These are phyloP conservation scores for Hemileccinum rubropunctum DNA, from an alignment of 768 basidiomycete genomes.

Conservation along the genomic window DNA sequence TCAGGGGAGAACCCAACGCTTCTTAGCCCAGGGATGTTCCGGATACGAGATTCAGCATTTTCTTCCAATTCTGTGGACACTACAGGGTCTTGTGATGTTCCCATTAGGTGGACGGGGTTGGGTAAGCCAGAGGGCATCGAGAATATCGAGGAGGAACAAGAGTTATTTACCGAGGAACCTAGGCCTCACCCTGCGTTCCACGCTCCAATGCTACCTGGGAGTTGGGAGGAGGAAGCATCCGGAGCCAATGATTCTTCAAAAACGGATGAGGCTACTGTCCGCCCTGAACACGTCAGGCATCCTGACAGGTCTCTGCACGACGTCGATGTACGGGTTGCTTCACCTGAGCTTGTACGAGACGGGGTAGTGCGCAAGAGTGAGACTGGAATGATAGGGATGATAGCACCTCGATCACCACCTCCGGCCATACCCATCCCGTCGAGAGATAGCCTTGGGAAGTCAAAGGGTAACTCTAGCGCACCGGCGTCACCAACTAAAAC, in stretches of 20 bases:
- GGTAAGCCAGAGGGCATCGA: constrained; percentile 38
- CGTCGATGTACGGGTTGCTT: constrained; percentile 48
- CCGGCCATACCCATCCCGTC: constrained; percentile 27
- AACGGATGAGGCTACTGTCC: constrained; percentile 26
- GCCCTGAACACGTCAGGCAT: constrained; percentile 24
- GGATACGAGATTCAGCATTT: constrained; percentile 59
- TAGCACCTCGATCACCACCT: constrained; percentile 32
- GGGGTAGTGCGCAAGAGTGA: constrained; percentile 57
- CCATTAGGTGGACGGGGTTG: constrained; percentile 62
- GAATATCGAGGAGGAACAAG: constrained; percentile 35
- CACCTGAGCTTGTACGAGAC: constrained; percentile 50
- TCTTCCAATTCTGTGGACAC: constrained; percentile 45
- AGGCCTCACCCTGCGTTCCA: constrained; percentile 24
- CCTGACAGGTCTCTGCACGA: constrained; percentile 44
- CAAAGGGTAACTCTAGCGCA: constrained; percentile 21
- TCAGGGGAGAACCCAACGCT: constrained; percentile 35
- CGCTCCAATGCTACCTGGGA: constrained; percentile 47
- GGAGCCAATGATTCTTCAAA: constrained; percentile 27
- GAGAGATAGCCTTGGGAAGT: constrained; percentile 23
- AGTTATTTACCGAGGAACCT: constrained; percentile 26
- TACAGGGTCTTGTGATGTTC: constrained; percentile 47
- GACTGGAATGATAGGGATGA: constrained; percentile 55
- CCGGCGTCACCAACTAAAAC: constrained; percentile 35
- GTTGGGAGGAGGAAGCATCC: constrained; percentile 50
- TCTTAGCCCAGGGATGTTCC: constrained; percentile 56